Base-by-base conservation (phyloP, 441 rosid species). In the Gossypium gossypioides region DNA sequence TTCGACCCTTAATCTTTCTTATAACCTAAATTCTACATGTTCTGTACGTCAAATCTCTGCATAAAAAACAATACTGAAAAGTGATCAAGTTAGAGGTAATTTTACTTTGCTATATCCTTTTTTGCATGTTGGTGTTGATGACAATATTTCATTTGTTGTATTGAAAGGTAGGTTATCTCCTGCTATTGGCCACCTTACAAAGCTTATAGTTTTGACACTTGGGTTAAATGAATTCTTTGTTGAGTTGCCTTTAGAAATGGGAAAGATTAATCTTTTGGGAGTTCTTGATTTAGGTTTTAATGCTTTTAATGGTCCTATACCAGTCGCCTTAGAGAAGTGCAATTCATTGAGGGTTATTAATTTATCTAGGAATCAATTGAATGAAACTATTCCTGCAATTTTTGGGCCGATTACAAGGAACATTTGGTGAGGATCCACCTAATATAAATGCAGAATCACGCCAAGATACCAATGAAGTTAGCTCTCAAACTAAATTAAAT, bases 181-280 rank as follows among this genome's bases (percentile, higher is more conserved):
- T 50, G 75, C 71, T n/a, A 25, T 88, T 57, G 78, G 81, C 5
- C 68, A 79, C 71, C 86, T 88, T 9, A 72, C 82, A 52, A 83
- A 81, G 48, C 89, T 86, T 77, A 85, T 77, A 71, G 76, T 88
- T 75, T 74, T 86, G 66, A 84, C 93, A 25, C 77, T 88, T 8
- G 86, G 85, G 6, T 86, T 80, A 6, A 82, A 86, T 74, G 84
- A 75, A 4, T 77, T 88, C 58, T 16, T 15, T 37, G 88, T 87
- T 73, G 83, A 75, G 71, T 69, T 88, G 73, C 90, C 90, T 61
- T 10, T 40, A 0, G 89, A 77, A 60, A 77, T 88, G 24, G 83
- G 88, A 89, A 79, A 79, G 10, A 76, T 88, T 77, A 78, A 79
- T 70, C 84, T 80, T 83, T 80, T 88, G 15, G 82, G 82, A 73